Base-by-base conservation (phyloP, 768 basidiomycete species). In the Punctularia strigosozonata region DNA sequence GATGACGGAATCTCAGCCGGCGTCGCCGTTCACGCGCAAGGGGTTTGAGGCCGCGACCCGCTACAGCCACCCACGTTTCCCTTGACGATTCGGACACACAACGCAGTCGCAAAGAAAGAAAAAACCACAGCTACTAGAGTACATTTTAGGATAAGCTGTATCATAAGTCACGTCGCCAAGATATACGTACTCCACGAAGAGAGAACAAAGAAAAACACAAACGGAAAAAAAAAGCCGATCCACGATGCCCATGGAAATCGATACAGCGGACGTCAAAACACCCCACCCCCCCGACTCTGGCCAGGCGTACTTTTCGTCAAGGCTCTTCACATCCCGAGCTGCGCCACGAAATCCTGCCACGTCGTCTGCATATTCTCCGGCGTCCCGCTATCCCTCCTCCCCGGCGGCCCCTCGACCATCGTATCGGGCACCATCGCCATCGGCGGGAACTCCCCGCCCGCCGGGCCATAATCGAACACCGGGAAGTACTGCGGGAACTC, bases 401-500 rank as follows among this genome's bases (percentile, higher is more conserved):
- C 40, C 54, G 41, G 39, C 56, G 36, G 21, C 31, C 44, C 45
- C 55, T 51, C 50, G 50, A 6, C 31, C 48, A 40, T 59, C 50
- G 37, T 50, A 43, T 12, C 10, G 10, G 33, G 33, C 19, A 34
- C 18, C 42, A 46, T 56, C 52, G 31, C 56, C 46, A 28, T 48
- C 46, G 47, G 51, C 46, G 30, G 25, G 21, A 45, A 42, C n/a
- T 39, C 42, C 14, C 47, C 42, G 17, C 46, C 39, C 31, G 53
- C 58, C 46, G 65, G 57, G 17, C 65, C 69, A 51, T 84, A 83
- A 52, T 83, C 81, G 47, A 79, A 83, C 23, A 83, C 80, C 1
- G 79, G 69, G 66, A 85, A 83, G 49, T 83, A 84, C 49, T 68
- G 72, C 12, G 80, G 81, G 59, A 77, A 73, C 25, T 48, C 43